Base-by-base conservation (phyloP, 2,329 filamentous ascomycete genomes). In the Venturia oleaginea region DNA sequence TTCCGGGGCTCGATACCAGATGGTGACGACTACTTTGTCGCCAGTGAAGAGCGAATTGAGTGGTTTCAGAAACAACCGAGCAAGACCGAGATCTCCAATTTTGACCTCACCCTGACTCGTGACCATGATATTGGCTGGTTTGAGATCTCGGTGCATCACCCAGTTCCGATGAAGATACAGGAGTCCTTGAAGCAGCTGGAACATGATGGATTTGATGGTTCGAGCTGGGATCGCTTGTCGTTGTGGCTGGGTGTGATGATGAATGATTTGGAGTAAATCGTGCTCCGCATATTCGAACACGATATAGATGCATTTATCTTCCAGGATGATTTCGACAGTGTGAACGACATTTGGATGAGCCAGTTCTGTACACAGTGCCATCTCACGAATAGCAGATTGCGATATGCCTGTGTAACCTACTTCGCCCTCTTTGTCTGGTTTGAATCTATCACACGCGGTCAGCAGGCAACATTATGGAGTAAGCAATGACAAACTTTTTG, bases 221-320 rank as follows among this genome's bases (percentile, higher is more conserved):
- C 86, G 81, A 0, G 93, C 89, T 0, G 93, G 92, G 65, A 99
- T 97, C 6, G 91, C 88, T 69, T 94, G 90, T 32, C 92, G 84
- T 34, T 91, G 87, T 65, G 92, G 89, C 74, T 96, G 89, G 1
- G 90, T 96, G 76, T 99, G 94, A 74, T 97, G 92, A 74, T 99
- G 94, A 69, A 99, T 97, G 74, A 99, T 97, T 75, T 99, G 94
- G 4, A 99, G 81, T 43, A 99, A 79, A 76, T 99, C 94, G 75
- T 99, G 94, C 76, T 99, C 94, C 69, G 94, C 94, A 75, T 96
- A 99, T 76, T 97, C 94, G 70, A 99, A 97, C 1, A 99, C 92
- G 89, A 99, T 99, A 77, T 92, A 99, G 74, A 99, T 97, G 78
- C 92, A 97, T 79, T 97, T 97, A 76, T 96, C 92, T 77, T 99